These are phyloP conservation scores for Penicillium palitans DNA, from an alignment of 2,329 filamentous ascomycete genomes.

Conservation along the genomic window DNA sequence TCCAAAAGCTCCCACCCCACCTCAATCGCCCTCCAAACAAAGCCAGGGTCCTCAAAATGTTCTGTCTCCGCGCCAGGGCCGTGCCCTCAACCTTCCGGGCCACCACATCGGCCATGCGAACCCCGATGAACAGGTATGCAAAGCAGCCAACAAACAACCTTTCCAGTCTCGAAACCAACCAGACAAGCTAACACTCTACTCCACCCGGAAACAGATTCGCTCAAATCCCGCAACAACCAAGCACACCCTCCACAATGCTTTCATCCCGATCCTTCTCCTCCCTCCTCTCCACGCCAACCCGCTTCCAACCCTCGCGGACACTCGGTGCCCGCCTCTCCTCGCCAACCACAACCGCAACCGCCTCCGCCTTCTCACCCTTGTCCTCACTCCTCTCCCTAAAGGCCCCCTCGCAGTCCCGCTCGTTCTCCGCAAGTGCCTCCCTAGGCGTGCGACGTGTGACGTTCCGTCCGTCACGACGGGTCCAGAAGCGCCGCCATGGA, in stretches of 20 bases:
- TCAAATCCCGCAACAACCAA: constrained; percentile 21
- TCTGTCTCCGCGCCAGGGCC: constrained; percentile 37
- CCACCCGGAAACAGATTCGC: constrained; percentile 11
- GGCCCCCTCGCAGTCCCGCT: constrained; percentile 37
- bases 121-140: constrained; percentile 26
- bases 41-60: constrained; percentile 27
- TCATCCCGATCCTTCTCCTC: constrained; percentile 43
- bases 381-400: constrained; percentile 23
- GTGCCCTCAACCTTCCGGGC: constrained; percentile 31
- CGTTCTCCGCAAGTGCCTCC: constrained; percentile 47
- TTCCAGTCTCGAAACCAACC: constrained; percentile 3
- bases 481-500: constrained; percentile 63
- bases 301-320: constrained; percentile 31
- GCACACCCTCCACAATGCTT: constrained; percentile 34
- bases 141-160: constrained; percentile 1
- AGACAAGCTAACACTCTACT: constrained; percentile 11
- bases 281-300: constrained; percentile 36
- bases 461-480: constrained; percentile 59
- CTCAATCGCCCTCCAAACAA: not conserved
- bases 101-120: constrained; percentile 25
- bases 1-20: not conserved
- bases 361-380: constrained; percentile 16
- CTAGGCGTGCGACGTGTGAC: constrained; percentile 53
- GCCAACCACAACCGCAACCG: constrained; percentile 14
- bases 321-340: constrained; percentile 23